Percentiles rank a stretch among this genome's conserved stretches.
Evolutionary conservation across 352 stramenopile species (phyloP).

Genomic region (Globisporangium barbulae): DNA sequence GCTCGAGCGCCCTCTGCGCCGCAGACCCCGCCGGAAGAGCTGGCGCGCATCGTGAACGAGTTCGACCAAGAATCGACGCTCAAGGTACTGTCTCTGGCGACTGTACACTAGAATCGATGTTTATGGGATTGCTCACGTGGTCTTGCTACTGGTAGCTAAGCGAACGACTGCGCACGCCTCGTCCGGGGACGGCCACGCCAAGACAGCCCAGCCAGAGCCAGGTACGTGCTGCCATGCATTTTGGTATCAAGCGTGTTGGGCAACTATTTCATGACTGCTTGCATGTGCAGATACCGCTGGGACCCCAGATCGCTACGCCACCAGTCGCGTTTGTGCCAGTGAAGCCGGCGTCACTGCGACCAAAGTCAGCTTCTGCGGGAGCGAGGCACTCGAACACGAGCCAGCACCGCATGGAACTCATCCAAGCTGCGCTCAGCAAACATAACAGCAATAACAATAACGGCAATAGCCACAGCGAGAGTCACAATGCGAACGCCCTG

Average conservation of each 20-base stretch:
- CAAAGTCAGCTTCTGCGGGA: slow-evolving; percentile 32
- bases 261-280: not conserved
- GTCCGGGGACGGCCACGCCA: slow-evolving; percentile 25
- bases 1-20: not conserved
- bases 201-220: not conserved
- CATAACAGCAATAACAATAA: not conserved
- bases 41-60: slow-evolving; percentile 18
- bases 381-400: slow-evolving; percentile 19
- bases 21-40: slow-evolving; percentile 14
- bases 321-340: not conserved
- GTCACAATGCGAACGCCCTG: not conserved
- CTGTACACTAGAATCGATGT: not conserved
- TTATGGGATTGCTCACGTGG: not conserved
- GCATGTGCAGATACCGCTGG: not conserved
- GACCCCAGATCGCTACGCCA: not conserved
- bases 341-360: slow-evolving; percentile 33
- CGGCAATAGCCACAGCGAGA: too few relatives aligned
- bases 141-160: slow-evolving; percentile 30
- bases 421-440: slow-evolving; percentile 24
- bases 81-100: not conserved
- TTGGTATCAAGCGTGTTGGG: too few relatives aligned
- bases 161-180: slow-evolving; percentile 42
- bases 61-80: slow-evolving; percentile 1
- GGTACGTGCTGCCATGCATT: not conserved
- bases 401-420: slow-evolving; percentile 34